These are phyloP conservation scores for Globisporangium carolinianum DNA, from an alignment of 352 stramenopile genomes.

Conservation along the genomic window DNA sequence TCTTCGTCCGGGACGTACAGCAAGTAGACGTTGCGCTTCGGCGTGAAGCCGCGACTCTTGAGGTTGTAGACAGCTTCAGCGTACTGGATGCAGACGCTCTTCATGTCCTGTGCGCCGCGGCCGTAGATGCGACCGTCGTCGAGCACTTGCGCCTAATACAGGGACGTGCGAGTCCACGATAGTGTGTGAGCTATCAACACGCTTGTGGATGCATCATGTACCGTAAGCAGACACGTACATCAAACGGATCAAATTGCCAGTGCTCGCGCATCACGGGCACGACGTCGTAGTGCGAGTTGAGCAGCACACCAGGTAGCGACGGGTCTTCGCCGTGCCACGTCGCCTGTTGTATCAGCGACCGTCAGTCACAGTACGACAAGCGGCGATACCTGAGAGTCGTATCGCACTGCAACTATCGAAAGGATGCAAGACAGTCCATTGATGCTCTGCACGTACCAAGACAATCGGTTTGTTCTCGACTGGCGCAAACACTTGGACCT, in stretches of 20 bases:
- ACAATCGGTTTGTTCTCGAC: conserved; percentile 86
- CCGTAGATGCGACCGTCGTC: conserved; percentile 88
- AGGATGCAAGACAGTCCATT: no score
- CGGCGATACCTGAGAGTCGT: not conserved
- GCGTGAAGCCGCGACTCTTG: conserved; percentile 53
- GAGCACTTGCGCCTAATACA: conserved; percentile 40
- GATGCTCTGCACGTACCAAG: conserved; percentile 33
- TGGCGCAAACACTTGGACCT: conserved; percentile 47
- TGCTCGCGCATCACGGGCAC: conserved; percentile 79
- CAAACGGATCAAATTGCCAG: conserved; percentile 90
- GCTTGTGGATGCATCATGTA: no score
- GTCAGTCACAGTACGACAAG: not conserved
- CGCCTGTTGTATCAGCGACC: conserved; percentile 13
- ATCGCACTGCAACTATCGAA: not conserved
- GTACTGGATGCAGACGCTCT: conserved; percentile 96
- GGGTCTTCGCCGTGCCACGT: conserved; percentile 79
- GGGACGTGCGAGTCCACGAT: no score
- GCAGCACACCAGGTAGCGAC: conserved; percentile 73
- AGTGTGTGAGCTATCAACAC: not conserved
- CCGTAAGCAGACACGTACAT: conserved; percentile 16
- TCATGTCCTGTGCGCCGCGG: conserved; percentile 92
- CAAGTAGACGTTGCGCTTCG: conserved; percentile 88
- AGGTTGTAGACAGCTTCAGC: conserved; percentile 84
- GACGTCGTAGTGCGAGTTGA: conserved; percentile 96
- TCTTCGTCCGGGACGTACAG: conserved; percentile 94